A percentile compares a stretch with the other conserved stretches of the same genome.
These are phyloP conservation scores for Pleurostoma richardsiae DNA, from an alignment of 2,329 filamentous ascomycete species.

Conservation along the genomic window DNA sequence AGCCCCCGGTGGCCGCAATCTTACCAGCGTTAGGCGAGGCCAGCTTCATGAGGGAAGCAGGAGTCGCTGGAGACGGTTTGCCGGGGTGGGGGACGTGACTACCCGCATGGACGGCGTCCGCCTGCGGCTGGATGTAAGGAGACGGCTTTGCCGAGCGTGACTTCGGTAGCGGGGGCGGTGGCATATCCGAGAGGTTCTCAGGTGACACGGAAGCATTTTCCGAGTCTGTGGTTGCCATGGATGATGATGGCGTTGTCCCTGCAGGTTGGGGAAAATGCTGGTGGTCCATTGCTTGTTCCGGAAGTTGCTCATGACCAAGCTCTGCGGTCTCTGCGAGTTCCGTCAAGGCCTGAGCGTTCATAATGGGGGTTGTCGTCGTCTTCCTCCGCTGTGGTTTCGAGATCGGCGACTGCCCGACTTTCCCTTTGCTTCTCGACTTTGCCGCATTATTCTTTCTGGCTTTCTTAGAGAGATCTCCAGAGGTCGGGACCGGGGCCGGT, in stretches of 20 bases:
- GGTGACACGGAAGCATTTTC: constrained; percentile 63
- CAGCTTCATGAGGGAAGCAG: constrained; percentile 82
- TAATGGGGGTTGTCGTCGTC: constrained; percentile 45
- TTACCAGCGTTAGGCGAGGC: constrained; percentile 49
- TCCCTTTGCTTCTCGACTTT: constrained; percentile 46
- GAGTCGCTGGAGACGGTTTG: constrained; percentile 67
- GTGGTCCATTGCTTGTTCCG: constrained; percentile 21
- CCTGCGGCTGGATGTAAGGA: constrained; percentile 59
- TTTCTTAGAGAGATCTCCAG: constrained; percentile 47
- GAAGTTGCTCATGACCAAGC: constrained; percentile 26
- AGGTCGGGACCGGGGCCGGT: constrained; percentile 28
- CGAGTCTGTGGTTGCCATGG: constrained; percentile 46
- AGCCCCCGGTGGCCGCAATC: constrained; percentile 27
- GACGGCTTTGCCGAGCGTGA: constrained; percentile 61
- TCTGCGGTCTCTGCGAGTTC: constrained; percentile 45
- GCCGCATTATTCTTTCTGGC: constrained; percentile 44
- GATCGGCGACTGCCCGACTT: constrained; percentile 67
- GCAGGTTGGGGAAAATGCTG: constrained; percentile 18
- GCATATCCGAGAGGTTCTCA: constrained; percentile 60
- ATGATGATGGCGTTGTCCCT: constrained; percentile 19
- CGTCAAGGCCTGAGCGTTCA: constrained; percentile 49
- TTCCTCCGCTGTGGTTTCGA: constrained; percentile 60
- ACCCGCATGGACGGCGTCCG: constrained; percentile 17
- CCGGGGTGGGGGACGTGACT: constrained; percentile 22
- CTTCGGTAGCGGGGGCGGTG: constrained; percentile 61